Base-by-base conservation (phyloP, 768 basidiomycete genomes). In the Macrolepiota fuliginosa region DNA sequence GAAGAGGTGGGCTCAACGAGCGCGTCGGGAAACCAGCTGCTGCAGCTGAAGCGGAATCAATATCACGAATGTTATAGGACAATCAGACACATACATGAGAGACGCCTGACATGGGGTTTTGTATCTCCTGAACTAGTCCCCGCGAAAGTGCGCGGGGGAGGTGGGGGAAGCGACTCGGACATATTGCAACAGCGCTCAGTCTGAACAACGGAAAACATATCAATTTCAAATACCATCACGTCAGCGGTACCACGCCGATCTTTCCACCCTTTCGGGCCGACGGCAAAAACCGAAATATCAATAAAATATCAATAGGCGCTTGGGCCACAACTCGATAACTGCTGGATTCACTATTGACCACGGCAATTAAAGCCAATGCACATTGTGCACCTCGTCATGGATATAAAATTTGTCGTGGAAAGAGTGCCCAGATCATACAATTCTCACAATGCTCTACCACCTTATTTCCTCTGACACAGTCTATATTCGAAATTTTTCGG, bases 21-120 rank as follows among this genome's bases (percentile, higher is more conserved):
- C 53, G 60, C 7, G 60, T 55, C 22, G 60, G 60, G 36, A 61
- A 54, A 27, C 60, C 53, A 17, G 60, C 60, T 3, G 53, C 53
- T 4, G 60, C 29, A 46, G 59, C 59, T 61, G 27, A 24, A 29
- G 19, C 13, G 12, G 24, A 4, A 13, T 24, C 6, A 49, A 49
- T 49, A 27, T 49, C 24, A 27, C 12, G 11, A 27, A 11, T 12
- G 13, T 49, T 42, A 13, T 13, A 42, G 3, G 40, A 42, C 13
- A 22, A 12, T 27, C 24, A 11, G 9, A 10, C 19, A 39, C 36
- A 36, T 4, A 39, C 53, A 35, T 24, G 53, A 54, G 2, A 54
- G 47, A 49, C 47, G 22, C 22, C 25, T 49, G 12, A 19, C 13
- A 13, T 27, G 47, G 4, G 47, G 4, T 4, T 24, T 49, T 12